Evolutionary conservation across 176 grass and related monocot genomes (phyloP).

Genomic region (Dactylis glomerata): DNA sequence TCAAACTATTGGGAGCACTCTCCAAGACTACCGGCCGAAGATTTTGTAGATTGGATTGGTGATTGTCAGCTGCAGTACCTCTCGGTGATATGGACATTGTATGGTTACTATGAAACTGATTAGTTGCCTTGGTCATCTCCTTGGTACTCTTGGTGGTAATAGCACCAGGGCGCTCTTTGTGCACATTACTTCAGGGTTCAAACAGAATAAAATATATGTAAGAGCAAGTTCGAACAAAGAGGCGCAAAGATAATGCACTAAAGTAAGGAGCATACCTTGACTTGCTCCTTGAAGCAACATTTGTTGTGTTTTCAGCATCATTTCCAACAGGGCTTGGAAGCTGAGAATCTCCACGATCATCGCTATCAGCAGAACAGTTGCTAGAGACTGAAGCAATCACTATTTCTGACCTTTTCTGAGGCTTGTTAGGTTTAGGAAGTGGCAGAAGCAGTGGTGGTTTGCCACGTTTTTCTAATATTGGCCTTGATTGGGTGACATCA

Average conservation of each 20-base stretch:
- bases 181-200: conserved; percentile 50
- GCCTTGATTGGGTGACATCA: no score
- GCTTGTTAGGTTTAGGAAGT: no score
- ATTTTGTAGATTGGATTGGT: conserved; percentile 59
- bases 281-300: conserved; percentile 46
- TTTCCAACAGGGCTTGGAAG: conserved; percentile 78
- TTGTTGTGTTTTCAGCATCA: conserved; percentile 56
- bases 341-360: conserved; percentile 75
- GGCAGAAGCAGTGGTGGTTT: no score
- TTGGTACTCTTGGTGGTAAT: conserved; percentile 49
- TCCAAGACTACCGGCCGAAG: conserved; percentile 55
- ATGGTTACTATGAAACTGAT: conserved; percentile 46
- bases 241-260: conserved; percentile 6
- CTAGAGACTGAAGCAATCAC: conserved; percentile 59
- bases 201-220: conserved; percentile 46
- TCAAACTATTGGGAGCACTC: conserved; percentile 90
- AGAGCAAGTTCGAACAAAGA: conserved; percentile 24
- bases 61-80: conserved; percentile 44
- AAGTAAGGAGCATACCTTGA: conserved; percentile 51
- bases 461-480: no score
- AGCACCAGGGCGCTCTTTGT: conserved; percentile 51
- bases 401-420: no score
- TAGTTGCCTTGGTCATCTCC: conserved; percentile 49
- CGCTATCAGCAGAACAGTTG: conserved; percentile 88
- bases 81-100: conserved; percentile 58